Percentiles rank a stretch among this genome's conserved stretches.
Evolutionary conservation across 371 early-diverging fungal species (phyloP).

Genomic region (Mortierella sp.): DNA sequence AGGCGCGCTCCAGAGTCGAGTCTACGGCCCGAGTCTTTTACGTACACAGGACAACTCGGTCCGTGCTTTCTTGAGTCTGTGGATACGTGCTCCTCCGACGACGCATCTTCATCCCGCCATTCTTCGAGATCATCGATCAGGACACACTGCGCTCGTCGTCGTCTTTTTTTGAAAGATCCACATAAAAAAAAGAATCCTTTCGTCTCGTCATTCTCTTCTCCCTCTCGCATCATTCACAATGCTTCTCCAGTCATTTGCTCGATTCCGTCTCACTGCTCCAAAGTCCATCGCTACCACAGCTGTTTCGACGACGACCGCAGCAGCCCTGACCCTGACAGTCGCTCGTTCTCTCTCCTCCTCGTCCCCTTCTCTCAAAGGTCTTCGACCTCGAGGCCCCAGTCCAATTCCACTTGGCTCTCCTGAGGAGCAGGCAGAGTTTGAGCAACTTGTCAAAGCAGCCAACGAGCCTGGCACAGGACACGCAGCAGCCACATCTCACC

Average conservation of each 20-base stretch:
- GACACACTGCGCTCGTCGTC: no score
- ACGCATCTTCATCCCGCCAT: no score
- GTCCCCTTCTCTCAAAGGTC: conserved; percentile 16
- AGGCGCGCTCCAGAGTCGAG: no score
- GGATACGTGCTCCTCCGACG: not conserved
- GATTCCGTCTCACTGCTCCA: not conserved
- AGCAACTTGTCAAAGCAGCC: conserved; percentile 64
- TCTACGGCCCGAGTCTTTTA: not conserved
- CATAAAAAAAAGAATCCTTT: no score
- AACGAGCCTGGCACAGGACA: conserved; percentile 46
- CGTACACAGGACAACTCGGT: not conserved
- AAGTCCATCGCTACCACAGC: not conserved
- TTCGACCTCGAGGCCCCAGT: conserved; percentile 58
- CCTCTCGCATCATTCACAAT: not conserved
- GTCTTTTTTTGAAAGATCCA: no score
- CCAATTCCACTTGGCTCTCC: conserved; percentile 82
- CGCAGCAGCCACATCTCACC: conserved; percentile 58
- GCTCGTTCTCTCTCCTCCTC: not conserved
- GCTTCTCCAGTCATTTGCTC: not conserved
- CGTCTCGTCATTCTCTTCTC: no score
- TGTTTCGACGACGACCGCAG: not conserved
- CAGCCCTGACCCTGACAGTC: not conserved
- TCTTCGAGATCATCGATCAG: no score
- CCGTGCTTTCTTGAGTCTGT: not conserved
- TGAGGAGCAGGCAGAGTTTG: conserved; percentile 79